Conservation (phyloP, 2,329 filamentous ascomycete genomes). For the Helminthosporium solani region DNA sequence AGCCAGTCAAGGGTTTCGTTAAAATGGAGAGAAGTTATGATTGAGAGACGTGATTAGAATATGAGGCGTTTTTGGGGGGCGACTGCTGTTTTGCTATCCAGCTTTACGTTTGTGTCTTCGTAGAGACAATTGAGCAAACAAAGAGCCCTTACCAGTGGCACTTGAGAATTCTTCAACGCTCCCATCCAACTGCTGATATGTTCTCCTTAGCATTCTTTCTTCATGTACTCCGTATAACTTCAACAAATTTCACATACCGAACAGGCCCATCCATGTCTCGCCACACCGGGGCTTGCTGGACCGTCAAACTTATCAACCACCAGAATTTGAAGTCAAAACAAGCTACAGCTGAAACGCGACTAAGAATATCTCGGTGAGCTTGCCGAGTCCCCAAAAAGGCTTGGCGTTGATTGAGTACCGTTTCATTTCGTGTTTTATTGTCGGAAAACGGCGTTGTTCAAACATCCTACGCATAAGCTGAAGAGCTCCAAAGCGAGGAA, state of each 20-base stretch:
- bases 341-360: slow-evolving; percentile 7
- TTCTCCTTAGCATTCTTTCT: too few relatives aligned
- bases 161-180: too few relatives aligned
- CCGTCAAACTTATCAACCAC: background rate
- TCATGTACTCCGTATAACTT: too few relatives aligned
- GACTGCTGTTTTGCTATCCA: background rate
- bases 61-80: background rate
- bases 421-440: slow-evolving; percentile 11
- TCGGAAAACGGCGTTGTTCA: background rate
- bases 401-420: slow-evolving; percentile 9
- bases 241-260: too few relatives aligned
- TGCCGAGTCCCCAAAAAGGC: slow-evolving; percentile 1
- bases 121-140: too few relatives aligned
- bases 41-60: background rate
- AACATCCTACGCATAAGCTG: slow-evolving; percentile 1
- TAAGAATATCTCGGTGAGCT: slow-evolving; percentile 5
- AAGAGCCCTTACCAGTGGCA: too few relatives aligned
- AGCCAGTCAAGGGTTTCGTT: background rate
- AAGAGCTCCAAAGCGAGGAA: background rate
- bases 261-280: too few relatives aligned
- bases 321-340: background rate
- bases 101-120: background rate
- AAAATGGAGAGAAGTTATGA: background rate
- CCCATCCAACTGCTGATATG: too few relatives aligned
- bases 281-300: background rate